Evolutionary conservation across 23 red algal species (phyloP), one percentile per base, ranked within the genome.

Genomic region (Porphyridium purpureum): DNA sequence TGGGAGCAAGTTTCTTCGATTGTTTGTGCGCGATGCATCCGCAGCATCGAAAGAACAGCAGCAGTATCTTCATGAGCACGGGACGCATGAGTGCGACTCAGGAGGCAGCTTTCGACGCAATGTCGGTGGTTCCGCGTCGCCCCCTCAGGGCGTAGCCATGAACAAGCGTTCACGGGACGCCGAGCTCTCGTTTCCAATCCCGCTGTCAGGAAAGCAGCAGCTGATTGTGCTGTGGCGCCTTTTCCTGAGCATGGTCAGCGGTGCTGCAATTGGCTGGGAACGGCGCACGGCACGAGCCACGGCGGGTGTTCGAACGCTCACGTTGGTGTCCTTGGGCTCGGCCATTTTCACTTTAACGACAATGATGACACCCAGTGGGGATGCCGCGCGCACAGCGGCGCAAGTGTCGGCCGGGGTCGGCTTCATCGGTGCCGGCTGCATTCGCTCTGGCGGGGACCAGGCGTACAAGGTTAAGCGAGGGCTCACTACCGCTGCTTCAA

Each of bases 391-490:
- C 3, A 64, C 72, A 49, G 76, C 55, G 2, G 76, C 76, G 0
- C 64, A 66, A 6, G 62, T 83, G n/a, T 50, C 64, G 21, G 64
- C 57, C 3, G 76, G 76, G 1, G 69, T 83, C 19, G 76, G 76
- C 2, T 83, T 83, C 29, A n/a, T 83, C 49, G 76, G 76, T 25
- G 54, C 52, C 19, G 76, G 76, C 2, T 56, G 54, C 29, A 83
- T 83, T 21, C 69, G 34, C 31, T 52, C 38, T 4, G 27, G 36
- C 14, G 44, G 24, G 6, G 38, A 35, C 32, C 65, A 57, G 8
- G 54, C 57, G 8, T n/a, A n/a, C n/a, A n/a, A n/a, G n/a, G n/a
- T n/a, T n/a, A 24, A 50, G 15, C 49, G 49, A 2, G 47, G 62
- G n/a, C 49, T 83, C 11, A 59, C 69, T 19, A 83, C 76, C 2